Evolutionary conservation across 306 rosid genomes (phyloP).

Genomic region (Prinsepia uniflora): DNA sequence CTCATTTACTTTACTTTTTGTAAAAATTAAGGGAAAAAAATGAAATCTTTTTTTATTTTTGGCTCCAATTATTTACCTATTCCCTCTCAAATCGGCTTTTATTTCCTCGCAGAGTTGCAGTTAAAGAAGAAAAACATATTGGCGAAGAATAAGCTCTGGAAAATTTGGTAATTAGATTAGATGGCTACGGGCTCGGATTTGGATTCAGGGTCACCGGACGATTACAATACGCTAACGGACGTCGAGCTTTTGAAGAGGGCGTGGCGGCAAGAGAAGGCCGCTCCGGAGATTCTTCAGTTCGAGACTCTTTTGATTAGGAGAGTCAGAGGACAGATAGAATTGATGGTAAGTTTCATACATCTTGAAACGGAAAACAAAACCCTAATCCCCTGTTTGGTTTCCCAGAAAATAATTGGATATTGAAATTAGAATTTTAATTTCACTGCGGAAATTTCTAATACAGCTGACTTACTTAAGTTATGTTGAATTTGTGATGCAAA

Average conservation of each 20-base stretch:
- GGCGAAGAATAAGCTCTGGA: not conserved
- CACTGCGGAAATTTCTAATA: not conserved
- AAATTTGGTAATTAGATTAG: slow-evolving; percentile 8
- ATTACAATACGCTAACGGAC: slow-evolving; percentile 42
- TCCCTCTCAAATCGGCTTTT: slow-evolving; percentile 4
- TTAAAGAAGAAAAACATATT: not conserved
- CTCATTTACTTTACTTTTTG: not conserved
- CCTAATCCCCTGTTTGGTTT: slow-evolving; percentile 13
- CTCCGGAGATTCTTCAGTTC: slow-evolving; percentile 63
- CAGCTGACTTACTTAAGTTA: not conserved
- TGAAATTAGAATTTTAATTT: not conserved
- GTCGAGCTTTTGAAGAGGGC: slow-evolving; percentile 50
- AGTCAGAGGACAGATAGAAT: slow-evolving; percentile 56
- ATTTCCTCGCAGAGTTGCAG: not conserved
- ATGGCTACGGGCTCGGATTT: slow-evolving; percentile 49
- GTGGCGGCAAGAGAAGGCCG: slow-evolving; percentile 58
- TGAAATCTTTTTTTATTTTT: not conserved
- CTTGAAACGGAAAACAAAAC: not conserved
- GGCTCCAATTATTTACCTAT: slow-evolving; percentile 20
- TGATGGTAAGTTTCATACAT: slow-evolving; percentile 42
- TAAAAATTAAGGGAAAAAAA: not conserved
- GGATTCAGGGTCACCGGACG: slow-evolving; percentile 36
- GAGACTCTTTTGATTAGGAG: slow-evolving; percentile 54
- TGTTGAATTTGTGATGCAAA: not conserved
- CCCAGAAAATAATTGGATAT: not conserved